Percentiles rank a stretch among this genome's conserved stretches.
Evolutionary conservation across 2,329 filamentous ascomycete genomes (phyloP).

Genomic region (Leptosphaerulina australis): DNA sequence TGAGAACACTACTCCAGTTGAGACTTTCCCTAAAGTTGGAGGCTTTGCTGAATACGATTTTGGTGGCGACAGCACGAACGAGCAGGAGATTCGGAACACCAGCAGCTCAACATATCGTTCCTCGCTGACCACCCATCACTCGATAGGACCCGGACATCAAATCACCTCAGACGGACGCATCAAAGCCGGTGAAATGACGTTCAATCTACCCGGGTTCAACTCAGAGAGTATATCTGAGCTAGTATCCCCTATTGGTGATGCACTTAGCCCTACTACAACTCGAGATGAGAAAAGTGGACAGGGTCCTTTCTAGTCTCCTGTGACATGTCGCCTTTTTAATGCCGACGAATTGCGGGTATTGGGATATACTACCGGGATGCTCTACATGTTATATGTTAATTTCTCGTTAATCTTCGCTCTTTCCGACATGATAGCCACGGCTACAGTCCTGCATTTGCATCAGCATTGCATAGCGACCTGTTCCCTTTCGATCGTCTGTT

Average conservation of each 20-base stretch:
- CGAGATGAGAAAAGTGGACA: constrained; percentile 7
- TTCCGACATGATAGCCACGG: background rate
- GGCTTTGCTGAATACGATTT: constrained; percentile 14
- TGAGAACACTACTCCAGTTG: constrained; percentile 10
- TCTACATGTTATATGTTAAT: no score
- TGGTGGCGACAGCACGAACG: constrained; percentile 12
- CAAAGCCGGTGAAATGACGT: constrained; percentile 17
- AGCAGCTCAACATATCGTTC: background rate
- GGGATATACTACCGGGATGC: no score
- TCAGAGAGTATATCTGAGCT: constrained; percentile 8
- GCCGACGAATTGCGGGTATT: no score
- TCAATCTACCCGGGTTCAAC: constrained; percentile 11
- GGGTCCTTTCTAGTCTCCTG: background rate
- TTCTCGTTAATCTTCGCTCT: background rate
- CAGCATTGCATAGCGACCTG: constrained; percentile 27
- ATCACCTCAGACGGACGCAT: constrained; percentile 17
- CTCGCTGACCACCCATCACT: constrained; percentile 2
- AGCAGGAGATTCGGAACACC: constrained; percentile 3
- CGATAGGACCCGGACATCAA: constrained; percentile 11
- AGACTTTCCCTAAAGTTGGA: constrained; percentile 5
- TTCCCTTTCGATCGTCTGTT: background rate
- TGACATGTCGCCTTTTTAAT: background rate
- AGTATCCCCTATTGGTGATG: constrained; percentile 5
- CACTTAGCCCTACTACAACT: constrained; percentile 15
- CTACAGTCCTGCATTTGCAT: constrained; percentile 22